Conservation (phyloP, 2,329 filamentous ascomycete species). For the Ophiostoma ips region DNA sequence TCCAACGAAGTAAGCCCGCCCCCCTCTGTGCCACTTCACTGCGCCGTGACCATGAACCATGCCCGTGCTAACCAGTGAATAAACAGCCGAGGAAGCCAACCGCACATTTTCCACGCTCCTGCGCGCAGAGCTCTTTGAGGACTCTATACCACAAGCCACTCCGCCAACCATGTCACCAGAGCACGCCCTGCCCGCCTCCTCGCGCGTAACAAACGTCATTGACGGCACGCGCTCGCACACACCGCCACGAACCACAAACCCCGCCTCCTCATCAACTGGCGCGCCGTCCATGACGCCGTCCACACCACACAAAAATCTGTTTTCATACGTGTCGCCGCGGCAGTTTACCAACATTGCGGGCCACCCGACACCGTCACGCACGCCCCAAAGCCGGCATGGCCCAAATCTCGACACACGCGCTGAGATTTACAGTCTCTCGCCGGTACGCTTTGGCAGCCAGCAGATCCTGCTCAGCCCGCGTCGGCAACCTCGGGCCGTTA, state of each 20-base stretch:
- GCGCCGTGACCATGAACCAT: no score
- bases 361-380: conserved; percentile 80
- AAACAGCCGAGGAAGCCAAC: conserved; percentile 77
- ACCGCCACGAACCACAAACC: conserved; percentile 38
- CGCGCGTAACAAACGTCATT: conserved; percentile 39
- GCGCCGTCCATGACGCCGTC: conserved; percentile 73
- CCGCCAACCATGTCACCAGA: conserved; percentile 49
- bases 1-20: conserved; percentile 66
- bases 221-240: conserved; percentile 66
- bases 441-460: conserved; percentile 84
- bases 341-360: conserved; percentile 57
- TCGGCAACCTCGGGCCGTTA: conserved; percentile 77
- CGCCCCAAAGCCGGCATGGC: conserved; percentile 74
- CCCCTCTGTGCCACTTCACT: background rate
- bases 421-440: conserved; percentile 90
- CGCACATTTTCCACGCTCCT: conserved; percentile 79
- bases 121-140: conserved; percentile 84
- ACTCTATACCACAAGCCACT: conserved; percentile 69
- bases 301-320: conserved; percentile 94
- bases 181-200: conserved; percentile 32
- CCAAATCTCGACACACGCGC: conserved; percentile 80
- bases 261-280: conserved; percentile 22
- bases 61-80: background rate
- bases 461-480: conserved; percentile 84
- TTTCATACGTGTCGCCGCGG: conserved; percentile 71